phyloP scores from a whole-genome alignment of 768 basidiomycete species.

The Leccinum subgranulosum region DNA sequence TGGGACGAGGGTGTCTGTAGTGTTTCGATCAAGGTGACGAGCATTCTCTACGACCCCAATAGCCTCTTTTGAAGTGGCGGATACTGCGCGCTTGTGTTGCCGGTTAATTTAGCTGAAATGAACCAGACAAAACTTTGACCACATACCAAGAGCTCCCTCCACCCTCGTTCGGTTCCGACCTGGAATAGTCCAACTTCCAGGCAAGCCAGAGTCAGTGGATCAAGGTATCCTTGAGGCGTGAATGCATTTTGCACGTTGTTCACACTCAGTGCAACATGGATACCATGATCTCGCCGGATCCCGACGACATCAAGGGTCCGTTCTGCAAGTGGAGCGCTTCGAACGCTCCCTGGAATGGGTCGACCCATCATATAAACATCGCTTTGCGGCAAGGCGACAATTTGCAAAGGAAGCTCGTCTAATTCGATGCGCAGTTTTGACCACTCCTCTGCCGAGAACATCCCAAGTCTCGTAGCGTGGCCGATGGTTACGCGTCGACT shows the following conservation, averaged over 20 bases:
- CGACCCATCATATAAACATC: conserved; percentile 71
- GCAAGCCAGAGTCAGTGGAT: conserved; percentile 57
- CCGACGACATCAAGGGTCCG: conserved; percentile 55
- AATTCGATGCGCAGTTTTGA: conserved; percentile 34
- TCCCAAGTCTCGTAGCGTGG: conserved; percentile 56
- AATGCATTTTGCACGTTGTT: conserved; percentile 69
- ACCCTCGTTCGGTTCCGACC: conserved; percentile 46
- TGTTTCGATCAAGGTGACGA: background rate
- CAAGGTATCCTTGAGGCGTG: conserved; percentile 63
- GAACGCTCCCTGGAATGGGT: conserved; percentile 12
- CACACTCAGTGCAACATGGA: conserved; percentile 54
- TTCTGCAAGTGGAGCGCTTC: conserved; percentile 38
- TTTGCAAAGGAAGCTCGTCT: conserved; percentile 44
- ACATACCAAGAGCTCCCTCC: conserved; percentile 47
- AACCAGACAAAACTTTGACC: background rate
- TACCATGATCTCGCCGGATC: conserved; percentile 41
- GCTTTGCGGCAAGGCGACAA: conserved; percentile 59
- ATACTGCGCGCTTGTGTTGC: conserved; percentile 44
- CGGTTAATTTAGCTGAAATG: conserved; percentile 2
- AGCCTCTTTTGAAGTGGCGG: conserved; percentile 49
- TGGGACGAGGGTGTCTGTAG: conserved; percentile 32
- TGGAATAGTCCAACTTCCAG: conserved; percentile 61
- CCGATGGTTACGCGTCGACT: conserved; percentile 50
- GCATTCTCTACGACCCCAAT: conserved; percentile 34
- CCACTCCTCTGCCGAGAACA: conserved; percentile 49